Base-by-base conservation (phyloP, 2,329 filamentous ascomycete species). In the Claviceps quebecensis region DNA sequence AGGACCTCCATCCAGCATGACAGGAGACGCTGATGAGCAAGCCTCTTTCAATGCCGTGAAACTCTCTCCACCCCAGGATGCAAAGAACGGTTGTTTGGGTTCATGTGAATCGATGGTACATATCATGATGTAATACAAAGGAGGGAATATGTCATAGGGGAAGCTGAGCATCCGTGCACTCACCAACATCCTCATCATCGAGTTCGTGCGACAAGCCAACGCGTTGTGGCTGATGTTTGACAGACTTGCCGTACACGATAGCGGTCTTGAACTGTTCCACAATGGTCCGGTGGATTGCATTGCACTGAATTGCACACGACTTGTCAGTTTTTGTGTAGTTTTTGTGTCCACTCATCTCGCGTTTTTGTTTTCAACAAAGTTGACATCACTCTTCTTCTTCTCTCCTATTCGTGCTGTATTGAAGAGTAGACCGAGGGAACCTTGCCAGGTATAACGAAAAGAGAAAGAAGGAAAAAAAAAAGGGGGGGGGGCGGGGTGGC, bases 211-310 rank as follows among this genome's bases (percentile, higher is more conserved):
- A 74, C 57, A 98, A 77, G 48, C 93, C 93, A 56, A 97, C 93
- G 63, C 90, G 81, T 72, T 98, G 93, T 57, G 93, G 93, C 71
- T 97, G 93, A 72, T 98, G 93, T 77, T 97, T 97, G 59, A 97
- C 91, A 52, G 90, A 96, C 67, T 91, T 93, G 59, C 93, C 93
- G 68, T 97, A 98, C 43, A 98, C 93, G 64, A 98, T 84, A 51
- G 93, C 93, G 55, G 84, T 81, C 70, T 91, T 94, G 77, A 98
- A 98, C 60, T 95, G 84, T 61, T 98, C 93, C 52, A 93, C 78
- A 65, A 98, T 97, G 52, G 82, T 94, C 67, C 93, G 88, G 72
- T 98, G 93, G 66, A 98, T 98, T 58, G 87, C 80, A 71, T 96
- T 95, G 72, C 93, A 98, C 89, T 95, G 63, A 53, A 48, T 73